A percentile compares a stretch with the other conserved stretches of the same genome.
phyloP scores from a whole-genome alignment of 371 early-diverging fungal genomes.

The Saksenaea oblongispora region DNA sequence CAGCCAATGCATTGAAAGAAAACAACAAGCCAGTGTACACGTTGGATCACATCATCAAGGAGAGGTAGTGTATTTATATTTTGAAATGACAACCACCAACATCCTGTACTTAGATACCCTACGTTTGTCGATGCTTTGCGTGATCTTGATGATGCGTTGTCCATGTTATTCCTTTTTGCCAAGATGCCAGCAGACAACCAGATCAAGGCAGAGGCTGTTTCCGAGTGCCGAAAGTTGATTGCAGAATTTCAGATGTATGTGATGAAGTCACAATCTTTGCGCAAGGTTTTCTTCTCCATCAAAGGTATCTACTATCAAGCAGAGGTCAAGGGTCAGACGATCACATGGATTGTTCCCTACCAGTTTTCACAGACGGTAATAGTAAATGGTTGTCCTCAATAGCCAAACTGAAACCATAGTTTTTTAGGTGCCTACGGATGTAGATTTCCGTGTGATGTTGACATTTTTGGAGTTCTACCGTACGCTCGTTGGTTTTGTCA shows the following conservation, averaged over 20 bases:
- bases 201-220: constrained; percentile 63
- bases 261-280: constrained; percentile 73
- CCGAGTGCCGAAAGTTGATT: constrained; percentile 78
- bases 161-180: constrained; percentile 92
- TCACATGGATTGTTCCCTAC: constrained; percentile 96
- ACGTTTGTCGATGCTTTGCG: constrained; percentile 92
- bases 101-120: constrained; percentile 71
- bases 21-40: constrained; percentile 77
- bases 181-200: constrained; percentile 79
- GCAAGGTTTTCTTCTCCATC: constrained; percentile 92
- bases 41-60: constrained; percentile 92
- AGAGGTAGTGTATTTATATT: constrained; percentile 57
- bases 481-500: constrained; percentile 93
- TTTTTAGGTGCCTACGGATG: constrained; percentile 80
- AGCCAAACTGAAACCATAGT: not conserved
- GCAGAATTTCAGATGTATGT: constrained; percentile 94
- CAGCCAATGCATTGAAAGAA: constrained; percentile 74
- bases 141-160: constrained; percentile 96
- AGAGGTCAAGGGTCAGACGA: constrained; percentile 89
- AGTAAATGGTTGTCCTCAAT: not conserved
- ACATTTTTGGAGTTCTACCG: constrained; percentile 96
- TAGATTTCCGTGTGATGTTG: constrained; percentile 95
- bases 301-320: constrained; percentile 99
- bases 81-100: not conserved
- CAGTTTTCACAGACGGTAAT: constrained; percentile 84